A percentile compares a stretch with the other conserved stretches of the same genome.
phyloP scores from a whole-genome alignment of 2,329 filamentous ascomycete genomes.

The Ceratocystis papillata region DNA sequence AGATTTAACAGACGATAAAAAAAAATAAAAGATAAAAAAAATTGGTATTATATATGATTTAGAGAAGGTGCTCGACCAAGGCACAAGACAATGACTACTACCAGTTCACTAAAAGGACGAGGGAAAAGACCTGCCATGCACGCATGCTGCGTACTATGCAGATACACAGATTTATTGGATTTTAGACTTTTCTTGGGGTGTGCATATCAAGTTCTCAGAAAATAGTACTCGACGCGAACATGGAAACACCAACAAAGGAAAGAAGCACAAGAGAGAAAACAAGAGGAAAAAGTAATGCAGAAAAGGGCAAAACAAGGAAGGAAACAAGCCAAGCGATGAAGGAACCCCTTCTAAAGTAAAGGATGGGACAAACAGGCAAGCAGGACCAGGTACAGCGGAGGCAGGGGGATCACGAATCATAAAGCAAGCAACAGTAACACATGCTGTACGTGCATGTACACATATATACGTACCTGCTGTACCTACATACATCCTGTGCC shows the following conservation, averaged over 20 bases:
- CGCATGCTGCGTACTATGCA: background rate
- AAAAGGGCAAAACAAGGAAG: conserved; percentile 24
- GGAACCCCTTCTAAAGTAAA: background rate
- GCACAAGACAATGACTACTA: background rate
- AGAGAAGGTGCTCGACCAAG: background rate
- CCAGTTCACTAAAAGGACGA: background rate
- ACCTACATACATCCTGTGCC: background rate
- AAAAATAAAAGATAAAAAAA: background rate
- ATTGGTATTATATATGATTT: background rate
- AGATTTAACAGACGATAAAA: conserved; percentile 10
- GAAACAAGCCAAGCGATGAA: conserved; percentile 11
- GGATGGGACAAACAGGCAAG: background rate
- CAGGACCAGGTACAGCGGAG: background rate
- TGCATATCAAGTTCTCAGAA: background rate
- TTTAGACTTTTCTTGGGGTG: background rate
- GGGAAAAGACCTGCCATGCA: background rate
- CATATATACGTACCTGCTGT: background rate
- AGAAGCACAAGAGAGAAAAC: conserved; percentile 6
- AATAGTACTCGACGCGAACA: conserved; percentile 8
- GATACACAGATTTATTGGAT: background rate
- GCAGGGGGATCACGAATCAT: background rate
- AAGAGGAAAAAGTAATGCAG: conserved; percentile 19
- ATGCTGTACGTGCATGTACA: background rate
- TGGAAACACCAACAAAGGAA: conserved; percentile 19
- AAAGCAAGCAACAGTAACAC: background rate